phyloP scores from a whole-genome alignment of 1,139 yeast species.

The Nakaseomyces nivariensis region DNA sequence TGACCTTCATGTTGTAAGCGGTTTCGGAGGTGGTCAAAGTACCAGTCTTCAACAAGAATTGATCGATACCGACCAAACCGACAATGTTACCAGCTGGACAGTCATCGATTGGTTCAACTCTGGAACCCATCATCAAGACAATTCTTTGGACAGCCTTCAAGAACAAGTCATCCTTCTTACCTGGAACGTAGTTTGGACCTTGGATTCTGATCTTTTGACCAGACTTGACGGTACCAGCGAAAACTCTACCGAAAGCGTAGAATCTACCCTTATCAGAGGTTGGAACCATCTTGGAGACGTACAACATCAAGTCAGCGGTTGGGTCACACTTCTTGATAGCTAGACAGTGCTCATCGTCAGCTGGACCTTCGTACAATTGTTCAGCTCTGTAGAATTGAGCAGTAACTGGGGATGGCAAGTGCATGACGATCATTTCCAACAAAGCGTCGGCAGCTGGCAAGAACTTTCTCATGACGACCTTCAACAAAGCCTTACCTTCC shows the following conservation, averaged over 20 bases:
- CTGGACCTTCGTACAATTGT: conserved; percentile 98
- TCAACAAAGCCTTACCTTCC: conserved; percentile 97
- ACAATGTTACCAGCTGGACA: conserved; percentile 99
- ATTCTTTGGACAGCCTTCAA: conserved; percentile 97
- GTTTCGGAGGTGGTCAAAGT: conserved; percentile 94
- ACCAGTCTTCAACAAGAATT: conserved; percentile 98
- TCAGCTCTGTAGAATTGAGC: conserved; percentile 99
- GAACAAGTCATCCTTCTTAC: conserved; percentile 97
- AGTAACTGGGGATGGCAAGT: conserved; percentile 99
- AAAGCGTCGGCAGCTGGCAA: conserved; percentile 99
- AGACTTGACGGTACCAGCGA: conserved; percentile 98
- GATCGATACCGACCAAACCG: conserved; percentile 99
- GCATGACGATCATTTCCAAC: conserved; percentile 96
- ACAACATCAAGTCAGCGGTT: conserved; percentile 94
- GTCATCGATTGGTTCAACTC: conserved; percentile 96
- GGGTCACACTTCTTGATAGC: conserved; percentile 99
- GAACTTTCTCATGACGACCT: conserved; percentile 99
- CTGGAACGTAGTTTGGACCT: conserved; percentile 99
- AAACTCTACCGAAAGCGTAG: conserved; percentile 99
- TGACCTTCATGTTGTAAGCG: conserved; percentile 99
- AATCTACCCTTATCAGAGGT: conserved; percentile 99
- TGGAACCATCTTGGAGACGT: conserved; percentile 99
- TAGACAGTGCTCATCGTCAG: conserved; percentile 82
- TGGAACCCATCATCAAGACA: conserved; percentile 99
- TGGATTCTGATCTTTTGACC: conserved; percentile 99